phyloP scores from a whole-genome alignment of 2,329 filamentous ascomycete species.

The Aspergillus versicolor region DNA sequence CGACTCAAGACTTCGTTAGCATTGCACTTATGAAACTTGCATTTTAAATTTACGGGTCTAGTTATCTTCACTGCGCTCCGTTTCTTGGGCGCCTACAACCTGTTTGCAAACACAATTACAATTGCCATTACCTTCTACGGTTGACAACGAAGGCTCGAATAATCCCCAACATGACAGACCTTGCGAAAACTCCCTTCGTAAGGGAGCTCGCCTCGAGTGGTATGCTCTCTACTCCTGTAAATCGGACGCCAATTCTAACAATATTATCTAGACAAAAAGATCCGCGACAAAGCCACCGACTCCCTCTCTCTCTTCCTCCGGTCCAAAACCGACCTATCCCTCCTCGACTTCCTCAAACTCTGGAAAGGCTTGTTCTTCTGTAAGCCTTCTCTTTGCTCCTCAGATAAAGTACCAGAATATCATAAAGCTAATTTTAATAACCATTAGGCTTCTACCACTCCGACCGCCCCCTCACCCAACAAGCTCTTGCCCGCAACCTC shows the following conservation, averaged over 20 bases:
- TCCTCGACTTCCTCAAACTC: conserved; percentile 77
- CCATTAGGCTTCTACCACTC: conserved; percentile 80
- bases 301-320: conserved; percentile 77
- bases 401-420: not conserved
- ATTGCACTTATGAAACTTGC: not conserved
- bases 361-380: conserved; percentile 94
- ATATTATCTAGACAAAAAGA: conserved; percentile 64
- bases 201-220: conserved; percentile 82
- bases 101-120: not conserved
- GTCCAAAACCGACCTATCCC: conserved; percentile 59
- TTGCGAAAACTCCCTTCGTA: conserved; percentile 67
- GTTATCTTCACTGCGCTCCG: not conserved
- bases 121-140: not conserved
- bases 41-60: not conserved
- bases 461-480: conserved; percentile 83
- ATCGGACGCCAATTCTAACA: conserved; percentile 9
- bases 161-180: conserved; percentile 31
- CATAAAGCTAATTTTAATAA: not conserved
- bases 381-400: conserved; percentile 29
- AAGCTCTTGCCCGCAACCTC: conserved; percentile 75
- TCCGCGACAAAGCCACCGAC: conserved; percentile 72
- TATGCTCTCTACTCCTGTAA: conserved; percentile 34
- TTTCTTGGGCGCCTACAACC: not conserved
- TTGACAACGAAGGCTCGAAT: not conserved
- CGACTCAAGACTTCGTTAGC: not conserved